phyloP scores from a whole-genome alignment of 352 stramenopile species.

The Phytophthora pisi region DNA sequence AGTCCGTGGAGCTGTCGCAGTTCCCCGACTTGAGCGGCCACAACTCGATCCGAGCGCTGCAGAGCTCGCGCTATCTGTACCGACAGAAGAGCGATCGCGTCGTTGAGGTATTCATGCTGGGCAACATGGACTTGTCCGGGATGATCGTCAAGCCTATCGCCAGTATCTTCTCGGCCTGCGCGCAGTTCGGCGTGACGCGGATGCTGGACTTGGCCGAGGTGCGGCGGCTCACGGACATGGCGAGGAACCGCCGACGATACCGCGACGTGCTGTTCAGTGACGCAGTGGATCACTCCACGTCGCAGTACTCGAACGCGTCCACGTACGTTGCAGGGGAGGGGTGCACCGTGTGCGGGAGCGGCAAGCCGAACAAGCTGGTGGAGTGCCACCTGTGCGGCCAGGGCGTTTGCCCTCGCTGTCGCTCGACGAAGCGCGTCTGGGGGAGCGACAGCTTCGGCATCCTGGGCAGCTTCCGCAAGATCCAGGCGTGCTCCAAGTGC shows the following conservation, averaged over 20 bases:
- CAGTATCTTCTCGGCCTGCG: conserved; percentile 43
- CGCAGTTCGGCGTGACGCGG: conserved; percentile 49
- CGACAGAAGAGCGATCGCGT: conserved; percentile 53
- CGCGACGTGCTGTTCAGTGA: conserved; percentile 13
- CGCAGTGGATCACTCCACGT: conserved; percentile 14
- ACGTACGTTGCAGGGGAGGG: conserved; percentile 9
- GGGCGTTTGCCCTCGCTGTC: conserved; percentile 38
- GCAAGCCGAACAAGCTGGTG: conserved; percentile 26
- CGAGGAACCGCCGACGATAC: conserved; percentile 26
- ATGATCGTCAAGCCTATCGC: conserved; percentile 44
- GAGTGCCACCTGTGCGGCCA: conserved; percentile 36
- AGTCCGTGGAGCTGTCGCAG: conserved; percentile 41
- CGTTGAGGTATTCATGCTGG: conserved; percentile 56
- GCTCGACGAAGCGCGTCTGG: conserved; percentile 47
- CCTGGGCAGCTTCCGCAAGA: conserved; percentile 48
- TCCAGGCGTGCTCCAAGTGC: conserved; percentile 48
- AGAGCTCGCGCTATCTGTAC: conserved; percentile 57
- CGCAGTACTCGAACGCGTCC: conserved; percentile 16
- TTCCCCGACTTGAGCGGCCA: conserved; percentile 50
- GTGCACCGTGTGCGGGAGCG: conserved; percentile 31
- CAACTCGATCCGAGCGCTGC: conserved; percentile 49
- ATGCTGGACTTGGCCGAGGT: conserved; percentile 56
- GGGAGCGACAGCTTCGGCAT: conserved; percentile 36
- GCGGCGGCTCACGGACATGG: conserved; percentile 50
- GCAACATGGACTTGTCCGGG: conserved; percentile 41